Evolutionary conservation across 352 stramenopile species (phyloP), one percentile per base, ranked within the genome.

Genomic region (Pythium chondricola): DNA sequence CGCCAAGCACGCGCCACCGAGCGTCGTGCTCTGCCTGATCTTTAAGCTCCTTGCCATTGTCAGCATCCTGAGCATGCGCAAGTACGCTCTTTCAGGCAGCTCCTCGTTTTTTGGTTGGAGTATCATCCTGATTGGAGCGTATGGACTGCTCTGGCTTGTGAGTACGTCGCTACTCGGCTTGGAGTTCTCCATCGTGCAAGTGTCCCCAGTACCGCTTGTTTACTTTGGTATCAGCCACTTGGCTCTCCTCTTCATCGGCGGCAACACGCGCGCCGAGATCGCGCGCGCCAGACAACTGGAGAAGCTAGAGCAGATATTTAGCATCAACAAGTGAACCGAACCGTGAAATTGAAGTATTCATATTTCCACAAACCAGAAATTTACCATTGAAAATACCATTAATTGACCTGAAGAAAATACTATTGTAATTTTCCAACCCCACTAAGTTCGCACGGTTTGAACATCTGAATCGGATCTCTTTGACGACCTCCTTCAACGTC

Each of bases 221-320:
- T 82, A 85, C 57, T 75, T 65, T 31, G 30, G 57, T 14, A 36
- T 66, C 9, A 56, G 50, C 45, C 58, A 69, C 14, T 16, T 40
- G 2, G 50, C 54, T 8, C 46, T 74, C 20, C 48, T 46, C 14
- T 48, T 85, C 21, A 70, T 85, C 6, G 68, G 65, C 32, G 61
- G 60, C 58, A 85, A 78, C 45, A 80, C 67, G 10, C 71, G 72
- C 48, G 66, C 70, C 18, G 70, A 82, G 51, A 44, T 70, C 25
- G 70, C 62, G 29, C 65, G 72, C 8, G 65, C 68, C 11, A 24
- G 74, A 51, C 73, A 85, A 32, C 66, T 84, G 11, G 47, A 77
- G 41, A 80, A 82, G 52, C 62, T 84, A n/a, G 65, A 79, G 39
- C 41, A 54, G 6, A 46, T 75, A 43, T 59, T 58, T 20, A 41